These are phyloP conservation scores for Cytospora mali DNA, from an alignment of 2,329 filamentous ascomycete species.

Conservation along the genomic window DNA sequence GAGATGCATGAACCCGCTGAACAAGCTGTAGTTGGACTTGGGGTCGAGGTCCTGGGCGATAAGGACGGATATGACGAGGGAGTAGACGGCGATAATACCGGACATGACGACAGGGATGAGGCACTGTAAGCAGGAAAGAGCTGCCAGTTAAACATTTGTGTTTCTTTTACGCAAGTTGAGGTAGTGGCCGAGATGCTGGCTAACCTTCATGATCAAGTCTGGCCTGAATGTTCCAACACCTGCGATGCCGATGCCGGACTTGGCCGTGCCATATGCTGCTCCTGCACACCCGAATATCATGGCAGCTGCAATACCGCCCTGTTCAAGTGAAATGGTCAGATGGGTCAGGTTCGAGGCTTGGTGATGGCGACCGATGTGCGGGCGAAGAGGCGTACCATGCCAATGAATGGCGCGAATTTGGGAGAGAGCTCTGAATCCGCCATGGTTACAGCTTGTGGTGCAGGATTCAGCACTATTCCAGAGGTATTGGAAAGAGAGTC, in stretches of 20 bases:
- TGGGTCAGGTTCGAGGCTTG: not conserved
- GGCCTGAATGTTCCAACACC: conserved; percentile 84
- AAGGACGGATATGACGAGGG: conserved; percentile 92
- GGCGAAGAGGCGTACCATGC: conserved; percentile 67
- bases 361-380: not conserved
- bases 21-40: conserved; percentile 74
- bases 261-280: conserved; percentile 85
- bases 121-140: conserved; percentile 53
- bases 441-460: conserved; percentile 41
- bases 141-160: conserved; percentile 1
- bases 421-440: conserved; percentile 65
- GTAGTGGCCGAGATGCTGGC: conserved; percentile 31
- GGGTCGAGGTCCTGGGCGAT: conserved; percentile 89
- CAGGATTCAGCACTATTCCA: not conserved
- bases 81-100: conserved; percentile 97
- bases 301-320: conserved; percentile 78
- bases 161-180: not conserved
- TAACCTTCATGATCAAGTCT: conserved; percentile 88
- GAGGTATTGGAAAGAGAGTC: not conserved
- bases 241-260: conserved; percentile 85
- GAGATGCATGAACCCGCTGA: conserved; percentile 92
- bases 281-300: conserved; percentile 83
- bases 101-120: conserved; percentile 95
- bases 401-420: conserved; percentile 85
- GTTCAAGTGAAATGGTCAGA: conserved; percentile 31